A percentile compares a stretch with the other conserved stretches of the same genome.
Evolutionary conservation across 148 eudicot species (phyloP).

Genomic region (Nyssa sinensis): DNA sequence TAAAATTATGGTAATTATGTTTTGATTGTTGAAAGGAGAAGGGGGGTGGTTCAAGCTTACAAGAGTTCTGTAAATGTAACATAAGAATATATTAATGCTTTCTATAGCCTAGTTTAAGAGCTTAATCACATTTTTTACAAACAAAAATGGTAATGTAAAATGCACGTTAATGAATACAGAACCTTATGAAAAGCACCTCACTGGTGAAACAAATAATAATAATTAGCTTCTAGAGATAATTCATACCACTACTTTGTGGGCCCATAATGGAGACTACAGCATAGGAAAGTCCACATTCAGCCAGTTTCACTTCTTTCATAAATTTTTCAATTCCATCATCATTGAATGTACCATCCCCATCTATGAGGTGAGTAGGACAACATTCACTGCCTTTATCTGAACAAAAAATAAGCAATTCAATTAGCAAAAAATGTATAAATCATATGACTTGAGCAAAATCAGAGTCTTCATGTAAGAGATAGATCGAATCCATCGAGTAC

Average conservation of each 20-base stretch:
- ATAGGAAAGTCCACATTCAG: constrained; percentile 94
- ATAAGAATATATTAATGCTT: neutral
- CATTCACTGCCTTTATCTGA: constrained; percentile 50
- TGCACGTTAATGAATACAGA: neutral
- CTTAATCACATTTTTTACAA: neutral
- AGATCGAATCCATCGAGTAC: neutral
- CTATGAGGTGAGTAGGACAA: constrained; percentile 90
- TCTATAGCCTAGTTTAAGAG: neutral
- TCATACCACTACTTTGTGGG: constrained; percentile 96
- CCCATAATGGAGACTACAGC: constrained; percentile 98
- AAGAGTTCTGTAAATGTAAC: neutral
- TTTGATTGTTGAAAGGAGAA: neutral
- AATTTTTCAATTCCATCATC: constrained; percentile 63
- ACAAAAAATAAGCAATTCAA: constrained; percentile 14
- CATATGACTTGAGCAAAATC: neutral
- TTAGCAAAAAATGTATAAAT: constrained; percentile 11
- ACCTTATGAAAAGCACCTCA: neutral
- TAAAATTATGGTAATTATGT: neutral
- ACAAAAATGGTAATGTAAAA: neutral
- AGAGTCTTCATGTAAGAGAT: neutral
- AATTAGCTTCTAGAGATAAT: neutral
- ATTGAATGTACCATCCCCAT: constrained; percentile 89
- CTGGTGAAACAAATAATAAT: neutral
- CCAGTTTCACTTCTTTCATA: constrained; percentile 75
- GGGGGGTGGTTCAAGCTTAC: neutral